Base-by-base conservation (phyloP, 2,329 filamentous ascomycete genomes). In the Alternaria triticina region DNA sequence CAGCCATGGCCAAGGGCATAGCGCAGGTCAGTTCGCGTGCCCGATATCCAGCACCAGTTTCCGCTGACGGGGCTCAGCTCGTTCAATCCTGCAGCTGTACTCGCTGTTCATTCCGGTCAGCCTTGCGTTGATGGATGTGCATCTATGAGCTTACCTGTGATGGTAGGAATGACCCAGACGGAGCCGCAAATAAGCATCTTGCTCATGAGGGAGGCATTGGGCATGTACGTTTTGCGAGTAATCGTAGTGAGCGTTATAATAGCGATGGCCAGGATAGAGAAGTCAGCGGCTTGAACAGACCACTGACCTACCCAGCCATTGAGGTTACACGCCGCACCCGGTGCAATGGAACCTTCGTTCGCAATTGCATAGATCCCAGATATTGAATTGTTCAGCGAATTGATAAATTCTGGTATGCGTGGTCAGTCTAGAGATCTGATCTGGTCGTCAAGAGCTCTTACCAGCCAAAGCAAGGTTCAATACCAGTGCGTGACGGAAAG, bases 291-390 rank as follows among this genome's bases (percentile, higher is more conserved):
- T 67, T 72, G 45, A 4, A 45, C 83, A 3, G 80, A 83, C 49
- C 84, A 74, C 57, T 85, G 83, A 23, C 82, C 82, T 40, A 83
- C 64, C 71, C 80, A 83, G 36, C 82, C 83, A 66, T 84, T 85
- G 17, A 80, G 59, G 9, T 74, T 74, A 65, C 83, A 85, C 4
- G 76, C 77, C 0, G 70, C 13, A 12, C 80, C 77, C 9, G 73
- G 61, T 7, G 59, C 45, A 15, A 81, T 67, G 12, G 75, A 28
- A 45, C 63, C 66, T 0, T 64, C 64, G 28, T 76, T 69, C 5
- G 65, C 64, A 5, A 82, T 67, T 13, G 78, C 76, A 46, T 79
- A 71, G 22, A 79, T 70, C 20, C 82, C 82, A 1, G 82, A 83
- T 13, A 82, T 70, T 5, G 78, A 76, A 67, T 84, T 83, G 71